Percentiles rank a stretch among this genome's conserved stretches.
Evolutionary conservation across 768 basidiomycete species (phyloP).

Genomic region (Tylopilus felleus): DNA sequence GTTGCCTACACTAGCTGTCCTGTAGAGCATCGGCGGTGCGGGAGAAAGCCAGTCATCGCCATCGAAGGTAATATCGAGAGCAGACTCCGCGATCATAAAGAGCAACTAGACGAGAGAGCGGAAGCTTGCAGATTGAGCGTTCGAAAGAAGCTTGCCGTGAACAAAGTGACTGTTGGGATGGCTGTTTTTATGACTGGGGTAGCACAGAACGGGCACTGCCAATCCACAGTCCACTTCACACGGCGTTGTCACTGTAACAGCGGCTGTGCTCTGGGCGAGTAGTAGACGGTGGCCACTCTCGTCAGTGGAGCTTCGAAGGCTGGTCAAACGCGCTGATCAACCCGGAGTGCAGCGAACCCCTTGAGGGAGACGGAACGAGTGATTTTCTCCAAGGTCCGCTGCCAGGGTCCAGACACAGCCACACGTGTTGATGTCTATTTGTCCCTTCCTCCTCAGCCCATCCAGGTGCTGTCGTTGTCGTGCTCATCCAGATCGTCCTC

Average conservation of each 20-base stretch:
- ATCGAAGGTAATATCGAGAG: constrained; percentile 63
- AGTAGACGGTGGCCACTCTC: neutral
- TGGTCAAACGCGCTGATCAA: neutral
- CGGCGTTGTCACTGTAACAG: constrained; percentile 3
- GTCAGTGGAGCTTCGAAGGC: neutral
- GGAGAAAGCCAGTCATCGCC: constrained; percentile 67
- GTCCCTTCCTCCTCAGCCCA: constrained; percentile 7
- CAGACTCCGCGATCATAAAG: constrained; percentile 55
- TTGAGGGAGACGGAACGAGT: neutral
- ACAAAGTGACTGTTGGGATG: neutral
- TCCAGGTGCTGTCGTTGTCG: no score
- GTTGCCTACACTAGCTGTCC: constrained; percentile 63
- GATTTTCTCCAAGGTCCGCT: neutral
- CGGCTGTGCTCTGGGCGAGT: neutral
- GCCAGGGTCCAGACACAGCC: constrained; percentile 18
- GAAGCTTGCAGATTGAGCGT: neutral
- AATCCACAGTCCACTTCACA: constrained; percentile 14
- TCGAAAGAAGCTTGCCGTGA: neutral
- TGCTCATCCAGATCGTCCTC: constrained; percentile 32
- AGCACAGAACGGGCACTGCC: neutral
- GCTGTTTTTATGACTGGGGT: neutral
- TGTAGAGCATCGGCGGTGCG: constrained; percentile 49
- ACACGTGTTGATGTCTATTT: constrained; percentile 27
- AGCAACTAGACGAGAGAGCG: neutral
- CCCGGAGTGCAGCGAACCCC: neutral